Evolutionary conservation across 352 stramenopile genomes (phyloP).

Genomic region (Saprolegnia parasitica): DNA sequence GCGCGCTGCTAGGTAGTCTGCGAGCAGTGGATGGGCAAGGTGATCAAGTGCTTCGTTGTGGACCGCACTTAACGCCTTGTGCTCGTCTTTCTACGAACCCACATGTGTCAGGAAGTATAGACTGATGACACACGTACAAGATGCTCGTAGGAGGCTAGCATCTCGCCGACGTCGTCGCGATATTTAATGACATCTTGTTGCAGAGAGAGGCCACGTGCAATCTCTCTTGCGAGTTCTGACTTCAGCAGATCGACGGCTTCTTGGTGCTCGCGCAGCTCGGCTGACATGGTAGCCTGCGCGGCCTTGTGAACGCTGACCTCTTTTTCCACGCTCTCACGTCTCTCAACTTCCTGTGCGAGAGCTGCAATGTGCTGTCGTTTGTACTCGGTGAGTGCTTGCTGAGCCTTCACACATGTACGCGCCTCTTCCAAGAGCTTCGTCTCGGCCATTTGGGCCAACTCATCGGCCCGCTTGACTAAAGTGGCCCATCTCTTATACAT

Average conservation of each 20-base stretch:
- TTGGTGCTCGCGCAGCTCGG: conserved; percentile 17
- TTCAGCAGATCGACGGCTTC: conserved; percentile 19
- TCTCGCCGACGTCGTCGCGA: conserved; percentile 2
- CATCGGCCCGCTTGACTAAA: conserved; percentile 12
- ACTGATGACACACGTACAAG: background rate
- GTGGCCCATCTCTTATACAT: background rate
- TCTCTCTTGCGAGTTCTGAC: conserved; percentile 21
- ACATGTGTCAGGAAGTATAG: background rate
- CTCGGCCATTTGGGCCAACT: conserved; percentile 16
- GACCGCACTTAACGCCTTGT: background rate
- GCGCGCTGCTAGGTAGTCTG: conserved; percentile 17
- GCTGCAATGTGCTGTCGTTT: conserved; percentile 9
- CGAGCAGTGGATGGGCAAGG: conserved; percentile 27
- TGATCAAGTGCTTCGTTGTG: conserved; percentile 24
- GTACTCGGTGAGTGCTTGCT: conserved; percentile 7
- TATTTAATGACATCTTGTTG: background rate
- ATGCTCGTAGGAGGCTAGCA: conserved; percentile 13
- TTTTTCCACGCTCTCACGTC: background rate
- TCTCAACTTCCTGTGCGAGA: conserved; percentile 14
- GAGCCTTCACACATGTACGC: conserved; percentile 7
- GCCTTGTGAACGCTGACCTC: conserved; percentile 9
- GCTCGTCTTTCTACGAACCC: conserved; percentile 6
- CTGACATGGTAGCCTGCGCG: background rate
- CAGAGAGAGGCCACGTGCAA: conserved; percentile 3
- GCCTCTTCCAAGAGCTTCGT: conserved; percentile 7